These are phyloP conservation scores for Wickerhamiella infanticola DNA, from an alignment of 1,139 yeast genomes.

Conservation along the genomic window DNA sequence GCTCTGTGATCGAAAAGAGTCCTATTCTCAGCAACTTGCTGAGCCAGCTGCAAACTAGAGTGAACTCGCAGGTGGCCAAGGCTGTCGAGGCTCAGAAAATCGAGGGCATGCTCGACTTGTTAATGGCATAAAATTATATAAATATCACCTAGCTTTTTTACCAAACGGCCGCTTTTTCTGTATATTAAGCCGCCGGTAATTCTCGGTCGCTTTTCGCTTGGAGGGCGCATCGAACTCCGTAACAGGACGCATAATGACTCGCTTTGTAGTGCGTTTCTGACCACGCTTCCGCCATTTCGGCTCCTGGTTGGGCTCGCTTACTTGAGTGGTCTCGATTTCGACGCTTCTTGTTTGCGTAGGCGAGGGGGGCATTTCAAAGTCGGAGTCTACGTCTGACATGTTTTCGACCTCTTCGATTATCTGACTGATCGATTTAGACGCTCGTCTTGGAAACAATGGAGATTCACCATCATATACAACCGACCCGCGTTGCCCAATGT, in stretches of 20 bases:
- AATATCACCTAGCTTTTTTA: background rate
- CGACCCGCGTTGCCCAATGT: conserved; percentile 4
- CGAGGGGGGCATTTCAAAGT: background rate
- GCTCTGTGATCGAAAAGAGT: conserved; percentile 51
- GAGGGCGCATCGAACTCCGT: conserved; percentile 4
- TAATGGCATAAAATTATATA: conserved; percentile 21
- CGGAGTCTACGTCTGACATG: conserved; percentile 1
- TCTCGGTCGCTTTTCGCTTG: conserved; percentile 2
- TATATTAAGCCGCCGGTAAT: conserved; percentile 6
- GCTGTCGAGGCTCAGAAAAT: conserved; percentile 81
- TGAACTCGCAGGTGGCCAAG: conserved; percentile 53
- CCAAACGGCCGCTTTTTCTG: conserved; percentile 3
- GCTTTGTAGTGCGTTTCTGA: background rate
- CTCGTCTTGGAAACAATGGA: background rate
- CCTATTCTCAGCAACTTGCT: conserved; percentile 69
- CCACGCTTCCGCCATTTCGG: background rate
- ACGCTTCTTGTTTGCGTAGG: background rate
- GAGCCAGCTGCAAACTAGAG: conserved; percentile 37
- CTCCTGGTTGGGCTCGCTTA: background rate
- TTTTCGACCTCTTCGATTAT: background rate
- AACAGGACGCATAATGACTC: conserved; percentile 4
- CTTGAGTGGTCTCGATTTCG: background rate
- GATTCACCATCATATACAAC: background rate
- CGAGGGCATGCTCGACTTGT: conserved; percentile 83
- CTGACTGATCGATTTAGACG: background rate